These are phyloP conservation scores for Ophiosphaerella narmari DNA, from an alignment of 2,329 filamentous ascomycete species.

Conservation along the genomic window DNA sequence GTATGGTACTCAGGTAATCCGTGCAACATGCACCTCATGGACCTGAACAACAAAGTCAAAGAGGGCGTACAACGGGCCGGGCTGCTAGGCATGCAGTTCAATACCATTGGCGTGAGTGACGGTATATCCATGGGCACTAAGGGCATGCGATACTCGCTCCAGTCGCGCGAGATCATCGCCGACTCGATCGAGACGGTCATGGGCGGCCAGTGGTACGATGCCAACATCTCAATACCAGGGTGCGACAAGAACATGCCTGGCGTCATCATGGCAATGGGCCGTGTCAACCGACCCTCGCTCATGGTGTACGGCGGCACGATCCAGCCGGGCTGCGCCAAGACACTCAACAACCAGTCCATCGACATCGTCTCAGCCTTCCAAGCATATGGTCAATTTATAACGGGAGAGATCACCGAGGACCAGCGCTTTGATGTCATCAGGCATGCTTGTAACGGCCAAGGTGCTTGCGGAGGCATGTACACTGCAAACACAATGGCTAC, in stretches of 20 bases:
- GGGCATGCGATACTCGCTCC: slow-evolving; percentile 93
- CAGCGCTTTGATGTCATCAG: slow-evolving; percentile 85
- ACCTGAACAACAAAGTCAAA: slow-evolving; percentile 79
- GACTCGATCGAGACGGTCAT: slow-evolving; percentile 94
- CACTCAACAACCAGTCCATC: slow-evolving; percentile 74
- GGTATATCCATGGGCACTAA: slow-evolving; percentile 98
- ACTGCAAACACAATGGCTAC: slow-evolving; percentile 73
- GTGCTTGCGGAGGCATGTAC: slow-evolving; percentile 91
- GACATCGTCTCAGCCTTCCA: slow-evolving; percentile 91
- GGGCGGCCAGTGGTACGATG: slow-evolving; percentile 89
- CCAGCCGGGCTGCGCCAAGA: slow-evolving; percentile 78
- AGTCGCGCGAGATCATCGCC: slow-evolving; percentile 88
- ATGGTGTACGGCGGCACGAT: slow-evolving; percentile 97
- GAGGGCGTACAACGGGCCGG: slow-evolving; percentile 75
- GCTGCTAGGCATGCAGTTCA: slow-evolving; percentile 94
- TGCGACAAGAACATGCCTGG: slow-evolving; percentile 99
- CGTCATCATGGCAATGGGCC: slow-evolving; percentile 84
- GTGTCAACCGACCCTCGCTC: slow-evolving; percentile 88
- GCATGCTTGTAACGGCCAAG: slow-evolving; percentile 76
- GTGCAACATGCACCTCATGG: slow-evolving; percentile 98
- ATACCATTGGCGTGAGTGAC: slow-evolving; percentile 97
- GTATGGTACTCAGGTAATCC: slow-evolving; percentile 99
- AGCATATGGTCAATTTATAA: slow-evolving; percentile 68
- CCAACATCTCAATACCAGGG: slow-evolving; percentile 88
- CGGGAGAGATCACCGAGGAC: slow-evolving; percentile 77